These are phyloP conservation scores for Chaetomiaceae sp. DNA, from an alignment of 2,329 filamentous ascomycete species.

Conservation along the genomic window DNA sequence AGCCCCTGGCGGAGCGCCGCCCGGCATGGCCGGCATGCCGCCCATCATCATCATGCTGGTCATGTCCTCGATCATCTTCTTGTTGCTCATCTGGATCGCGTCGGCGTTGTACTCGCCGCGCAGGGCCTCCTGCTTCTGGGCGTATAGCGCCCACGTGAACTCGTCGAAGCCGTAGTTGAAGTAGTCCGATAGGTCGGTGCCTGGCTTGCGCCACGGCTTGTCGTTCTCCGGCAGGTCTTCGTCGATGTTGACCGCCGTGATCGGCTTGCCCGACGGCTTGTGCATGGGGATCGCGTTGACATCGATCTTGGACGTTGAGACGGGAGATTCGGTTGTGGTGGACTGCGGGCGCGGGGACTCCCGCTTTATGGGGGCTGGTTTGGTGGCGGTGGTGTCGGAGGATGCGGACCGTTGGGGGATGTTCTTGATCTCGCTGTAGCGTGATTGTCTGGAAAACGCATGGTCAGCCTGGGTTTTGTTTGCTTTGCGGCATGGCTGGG, in stretches of 20 bases:
- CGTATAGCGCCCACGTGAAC: slow-evolving; percentile 95
- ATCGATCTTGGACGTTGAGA: slow-evolving; percentile 77
- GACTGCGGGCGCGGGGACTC: slow-evolving; percentile 30
- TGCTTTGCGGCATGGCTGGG: background rate
- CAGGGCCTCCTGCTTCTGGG: slow-evolving; percentile 76
- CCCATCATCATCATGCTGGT: slow-evolving; percentile 63
- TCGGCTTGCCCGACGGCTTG: slow-evolving; percentile 71
- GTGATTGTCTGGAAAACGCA: slow-evolving; percentile 42
- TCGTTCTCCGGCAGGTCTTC: slow-evolving; percentile 67
- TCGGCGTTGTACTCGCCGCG: slow-evolving; percentile 68
- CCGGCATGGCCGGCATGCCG: slow-evolving; percentile 34
- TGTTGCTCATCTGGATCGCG: slow-evolving; percentile 55
- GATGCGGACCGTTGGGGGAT: slow-evolving; percentile 55
- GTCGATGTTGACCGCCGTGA: slow-evolving; percentile 70
- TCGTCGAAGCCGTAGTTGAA: slow-evolving; percentile 99
- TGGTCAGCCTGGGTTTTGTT: slow-evolving; percentile 7
- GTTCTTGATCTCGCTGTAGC: slow-evolving; percentile 60
- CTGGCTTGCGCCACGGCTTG: slow-evolving; percentile 92
- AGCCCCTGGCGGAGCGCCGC: slow-evolving; percentile 1
- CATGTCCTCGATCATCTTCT: slow-evolving; percentile 73
- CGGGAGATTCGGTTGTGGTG: slow-evolving; percentile 41
- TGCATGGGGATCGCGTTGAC: slow-evolving; percentile 78
- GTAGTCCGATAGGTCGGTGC: slow-evolving; percentile 91
- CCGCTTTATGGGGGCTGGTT: slow-evolving; percentile 40
- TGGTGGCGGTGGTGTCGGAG: slow-evolving; percentile 41